These are phyloP conservation scores for Naegleria gruberi DNA, from an alignment of 208 protist species.

Conservation along the genomic window DNA sequence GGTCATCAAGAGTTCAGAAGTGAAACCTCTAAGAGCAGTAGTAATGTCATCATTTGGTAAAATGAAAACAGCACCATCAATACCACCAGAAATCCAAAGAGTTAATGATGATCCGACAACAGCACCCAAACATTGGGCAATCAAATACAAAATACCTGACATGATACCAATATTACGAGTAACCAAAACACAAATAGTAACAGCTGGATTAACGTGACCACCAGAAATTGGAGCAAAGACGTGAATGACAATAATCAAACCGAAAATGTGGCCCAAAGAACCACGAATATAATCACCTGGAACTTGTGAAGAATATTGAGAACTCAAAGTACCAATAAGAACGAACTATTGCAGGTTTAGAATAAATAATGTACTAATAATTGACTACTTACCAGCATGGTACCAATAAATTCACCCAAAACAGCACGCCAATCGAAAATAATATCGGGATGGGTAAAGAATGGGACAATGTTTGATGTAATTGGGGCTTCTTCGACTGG, in stretches of 20 bases:
- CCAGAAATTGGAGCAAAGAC: constrained; percentile 5
- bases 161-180: constrained; percentile 18
- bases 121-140: constrained; percentile 17
- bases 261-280: neutral
- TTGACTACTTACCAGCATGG: neutral
- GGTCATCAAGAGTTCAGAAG: neutral
- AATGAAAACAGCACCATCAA: neutral
- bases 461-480: neutral
- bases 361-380: too few species aligned
- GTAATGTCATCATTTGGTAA: neutral
- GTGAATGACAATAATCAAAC: constrained; percentile 1
- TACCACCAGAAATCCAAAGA: neutral
- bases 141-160: neutral
- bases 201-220: constrained; percentile 20
- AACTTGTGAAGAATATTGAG: neutral
- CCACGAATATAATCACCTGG: neutral
- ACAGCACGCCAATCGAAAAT: constrained; percentile 7
- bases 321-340: constrained; percentile 10
- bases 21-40: constrained; percentile 2
- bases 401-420: constrained; percentile 5
- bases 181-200: neutral
- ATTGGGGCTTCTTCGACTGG: neutral
- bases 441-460: constrained; percentile 7
- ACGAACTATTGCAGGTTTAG: neutral
- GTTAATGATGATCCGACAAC: neutral